Base-by-base conservation (phyloP, 805 yeast species). In the Wickerhamiella alocasiicola region DNA sequence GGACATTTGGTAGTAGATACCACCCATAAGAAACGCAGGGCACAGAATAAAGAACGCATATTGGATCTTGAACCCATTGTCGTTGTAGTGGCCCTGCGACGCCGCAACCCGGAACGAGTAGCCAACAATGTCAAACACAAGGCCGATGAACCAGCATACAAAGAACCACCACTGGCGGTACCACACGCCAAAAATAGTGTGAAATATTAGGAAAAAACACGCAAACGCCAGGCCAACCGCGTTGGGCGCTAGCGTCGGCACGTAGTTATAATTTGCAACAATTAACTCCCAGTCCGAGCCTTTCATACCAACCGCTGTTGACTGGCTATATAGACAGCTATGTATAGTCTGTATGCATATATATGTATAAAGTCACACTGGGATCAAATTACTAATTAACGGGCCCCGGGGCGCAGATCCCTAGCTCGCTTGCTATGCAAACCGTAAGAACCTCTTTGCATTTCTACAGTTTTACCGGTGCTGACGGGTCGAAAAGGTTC, bases 1-100 rank as follows among this genome's bases (percentile, higher is more conserved):
- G 5, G 80, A 84, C 47, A 84, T 60, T 41, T 76, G 64, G 48
- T 70, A 78, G 60, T 84, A 85, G 2, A 84, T 65, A 1, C 88
- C 94, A 3, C 81, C 95, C 81, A 81, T 79, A 33, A 81, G 64
- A 56, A 84, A 79, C 16, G 82, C 83, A 0, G 95, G 95, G 0
- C 83, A 88, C 36, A 84, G 59, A 0, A 88, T 81, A 42, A 83
- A 61, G 51, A 77, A 66, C 42, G 76, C 70, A 47, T 78, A 70
- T 56, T 84, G 93, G 50, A 76, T 59, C 31, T 79, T 53, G 52
- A 67, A 84, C 21, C 66, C 61, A 38, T 66, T 56, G 30, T 59
- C 47, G 27, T 60, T 52, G 12, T 46, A 28, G 2, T 57, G 54
- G 18, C 49, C 44, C 47, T 70, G 54, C 32, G 54, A 47, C 15